Evolutionary conservation across 2,329 filamentous ascomycete species (phyloP), one percentile per base, ranked within the genome.

Genomic region (Ambrosiella xylebori): DNA sequence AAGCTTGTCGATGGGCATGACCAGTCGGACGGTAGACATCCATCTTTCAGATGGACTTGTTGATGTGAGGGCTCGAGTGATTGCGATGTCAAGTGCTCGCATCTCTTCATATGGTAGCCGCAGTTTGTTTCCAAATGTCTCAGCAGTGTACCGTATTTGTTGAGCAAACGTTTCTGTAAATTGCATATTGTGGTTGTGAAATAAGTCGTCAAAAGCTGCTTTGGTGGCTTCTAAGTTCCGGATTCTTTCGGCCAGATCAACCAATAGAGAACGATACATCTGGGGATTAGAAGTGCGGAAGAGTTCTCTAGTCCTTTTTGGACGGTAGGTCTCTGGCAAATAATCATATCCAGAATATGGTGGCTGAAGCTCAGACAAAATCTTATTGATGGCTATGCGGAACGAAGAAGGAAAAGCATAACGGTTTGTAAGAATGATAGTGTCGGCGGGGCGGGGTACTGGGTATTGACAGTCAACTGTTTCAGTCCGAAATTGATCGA

Each of bases 311-410:
- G 51, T 49, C 2, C 36, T 13, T 17, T 49, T 45, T 8, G 57
- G 51, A 9, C 51, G 35, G 12, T 38, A 47, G 9, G 39, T n/a
- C 11, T 38, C 50, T 13, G 49, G 45, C 27, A 58, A 37, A 41
- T 27, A 40, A 27, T 58, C 57, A 19, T 47, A 58, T 13, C 39
- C 51, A 8, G 57, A 58, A 15, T n/a, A n/a, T 17, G 57, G 57
- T 6, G 51, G 57, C 13, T 40, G 40, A 8, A 53, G 41, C 5
- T 52, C 40, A 13, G 36, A 38, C 7, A 58, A 9, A 15, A 58
- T 37, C 40, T 58, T 58, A 13, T 58, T 58, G 44, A 58, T 49
- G 11, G 55, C 41, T 36, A 58, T 55, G 11, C 51, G 57, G 27
- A 58, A 45, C n/a, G 57, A 58, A 12, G 57, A 58, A 11, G 51